Evolutionary conservation across 2,329 filamentous ascomycete species (phyloP).

Genomic region (Fusarium multiceps): DNA sequence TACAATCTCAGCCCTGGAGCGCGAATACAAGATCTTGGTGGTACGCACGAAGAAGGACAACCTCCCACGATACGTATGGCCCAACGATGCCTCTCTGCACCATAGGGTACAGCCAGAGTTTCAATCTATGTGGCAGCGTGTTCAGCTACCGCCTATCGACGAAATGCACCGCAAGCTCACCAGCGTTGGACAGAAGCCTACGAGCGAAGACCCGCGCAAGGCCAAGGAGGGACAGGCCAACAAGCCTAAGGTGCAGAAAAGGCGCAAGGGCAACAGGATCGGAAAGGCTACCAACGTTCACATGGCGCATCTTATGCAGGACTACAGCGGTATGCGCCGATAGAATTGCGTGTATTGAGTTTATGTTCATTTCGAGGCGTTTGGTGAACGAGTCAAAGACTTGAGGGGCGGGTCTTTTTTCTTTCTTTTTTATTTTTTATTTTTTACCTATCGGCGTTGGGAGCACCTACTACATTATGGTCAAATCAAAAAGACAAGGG

Average conservation of each 20-base stretch:
- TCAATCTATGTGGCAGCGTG: slow-evolving; percentile 82
- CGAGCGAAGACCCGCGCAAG: slow-evolving; percentile 79
- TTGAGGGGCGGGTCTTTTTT: slow-evolving; percentile 2
- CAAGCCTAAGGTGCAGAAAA: slow-evolving; percentile 79
- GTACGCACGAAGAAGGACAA: slow-evolving; percentile 94
- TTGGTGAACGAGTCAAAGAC: slow-evolving; percentile 12
- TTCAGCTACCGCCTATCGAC: slow-evolving; percentile 78
- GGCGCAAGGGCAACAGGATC: slow-evolving; percentile 71
- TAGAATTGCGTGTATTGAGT: slow-evolving; percentile 41
- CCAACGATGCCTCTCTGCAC: slow-evolving; percentile 82
- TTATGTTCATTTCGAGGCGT: slow-evolving; percentile 25
- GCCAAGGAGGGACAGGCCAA: slow-evolving; percentile 54
- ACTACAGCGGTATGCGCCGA: slow-evolving; percentile 66
- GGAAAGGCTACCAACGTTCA: slow-evolving; percentile 90
- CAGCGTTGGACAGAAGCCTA: slow-evolving; percentile 83
- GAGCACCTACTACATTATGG: slow-evolving; percentile 14
- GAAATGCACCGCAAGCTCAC: slow-evolving; percentile 82
- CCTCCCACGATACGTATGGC: slow-evolving; percentile 86
- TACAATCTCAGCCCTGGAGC: slow-evolving; percentile 81
- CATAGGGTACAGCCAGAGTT: slow-evolving; percentile 86
- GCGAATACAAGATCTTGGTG: slow-evolving; percentile 82
- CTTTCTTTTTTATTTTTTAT: neutral
- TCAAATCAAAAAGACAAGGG: slow-evolving; percentile 19
- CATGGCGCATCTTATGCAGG: slow-evolving; percentile 84
- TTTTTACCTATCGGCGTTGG: slow-evolving; percentile 21